Evolutionary conservation across 2,329 filamentous ascomycete genomes (phyloP).

Genomic region (Fusarium sp.): DNA sequence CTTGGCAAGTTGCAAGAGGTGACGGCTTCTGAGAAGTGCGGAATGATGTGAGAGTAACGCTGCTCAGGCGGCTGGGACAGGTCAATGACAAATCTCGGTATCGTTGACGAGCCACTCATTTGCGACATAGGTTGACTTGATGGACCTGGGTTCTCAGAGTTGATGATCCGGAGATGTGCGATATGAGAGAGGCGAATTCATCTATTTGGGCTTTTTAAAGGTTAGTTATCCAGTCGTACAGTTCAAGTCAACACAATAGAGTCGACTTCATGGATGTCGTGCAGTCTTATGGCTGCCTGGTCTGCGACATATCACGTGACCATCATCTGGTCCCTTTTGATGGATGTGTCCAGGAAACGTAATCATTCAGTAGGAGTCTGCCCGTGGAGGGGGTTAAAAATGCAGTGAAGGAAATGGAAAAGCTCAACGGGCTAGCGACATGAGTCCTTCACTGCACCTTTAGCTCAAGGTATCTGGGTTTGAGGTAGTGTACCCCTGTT

Average conservation of each 20-base stretch:
- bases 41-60: conserved; percentile 46
- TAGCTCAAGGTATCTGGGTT: too few species aligned
- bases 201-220: too few species aligned
- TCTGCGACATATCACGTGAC: not conserved
- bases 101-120: conserved; percentile 7
- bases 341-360: not conserved
- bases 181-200: not conserved
- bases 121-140: not conserved
- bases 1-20: conserved; percentile 49
- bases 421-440: too few species aligned
- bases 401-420: not conserved
- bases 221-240: too few species aligned
- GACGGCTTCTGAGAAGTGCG: conserved; percentile 32
- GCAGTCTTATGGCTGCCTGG: not conserved
- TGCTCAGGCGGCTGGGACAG: conserved; percentile 41
- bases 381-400: not conserved
- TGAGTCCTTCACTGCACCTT: too few species aligned
- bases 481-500: too few species aligned
- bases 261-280: not conserved
- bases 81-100: conserved; percentile 46
- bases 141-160: fast-evolving
- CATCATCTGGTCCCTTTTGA: not conserved
- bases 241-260: too few species aligned
- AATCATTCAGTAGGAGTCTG: not conserved
- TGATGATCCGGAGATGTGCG: not conserved